These are phyloP conservation scores for Xerocomellus intermedius DNA, from an alignment of 768 basidiomycete species.

Conservation along the genomic window DNA sequence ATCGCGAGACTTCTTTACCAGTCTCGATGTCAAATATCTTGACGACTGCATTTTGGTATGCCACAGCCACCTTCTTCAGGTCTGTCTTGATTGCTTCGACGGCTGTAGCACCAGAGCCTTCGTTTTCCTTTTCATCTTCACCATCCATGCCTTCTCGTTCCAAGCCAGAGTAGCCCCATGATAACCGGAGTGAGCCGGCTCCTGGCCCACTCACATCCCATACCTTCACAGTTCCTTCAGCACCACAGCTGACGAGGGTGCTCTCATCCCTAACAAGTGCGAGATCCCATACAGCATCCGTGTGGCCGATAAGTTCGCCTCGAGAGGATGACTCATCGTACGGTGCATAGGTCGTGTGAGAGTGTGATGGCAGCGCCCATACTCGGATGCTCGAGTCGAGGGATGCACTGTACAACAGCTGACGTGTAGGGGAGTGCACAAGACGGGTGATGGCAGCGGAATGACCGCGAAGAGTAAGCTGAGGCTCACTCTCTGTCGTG, in stretches of 20 bases:
- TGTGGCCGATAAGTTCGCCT: slow-evolving; percentile 85
- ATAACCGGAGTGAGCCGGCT: slow-evolving; percentile 59
- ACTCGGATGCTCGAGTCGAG: slow-evolving; percentile 91
- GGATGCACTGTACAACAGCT: slow-evolving; percentile 85
- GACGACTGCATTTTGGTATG: slow-evolving; percentile 83
- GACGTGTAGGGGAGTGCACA: slow-evolving; percentile 72
- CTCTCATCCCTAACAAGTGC: slow-evolving; percentile 81
- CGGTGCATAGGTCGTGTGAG: slow-evolving; percentile 88
- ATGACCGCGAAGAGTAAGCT: slow-evolving; percentile 91
- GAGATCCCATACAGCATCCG: slow-evolving; percentile 96
- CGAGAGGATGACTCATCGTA: slow-evolving; percentile 79
- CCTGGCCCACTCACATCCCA: slow-evolving; percentile 83
- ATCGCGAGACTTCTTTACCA: slow-evolving; percentile 69
- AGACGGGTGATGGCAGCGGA: slow-evolving; percentile 88
- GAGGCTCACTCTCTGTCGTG: slow-evolving; percentile 88
- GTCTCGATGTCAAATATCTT: slow-evolving; percentile 91
- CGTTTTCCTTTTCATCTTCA: slow-evolving; percentile 51
- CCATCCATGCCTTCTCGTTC: slow-evolving; percentile 42
- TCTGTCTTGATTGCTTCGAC: slow-evolving; percentile 83
- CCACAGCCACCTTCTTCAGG: slow-evolving; percentile 84
- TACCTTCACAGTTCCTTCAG: slow-evolving; percentile 89
- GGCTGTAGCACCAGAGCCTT: slow-evolving; percentile 66
- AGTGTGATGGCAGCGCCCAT: slow-evolving; percentile 76
- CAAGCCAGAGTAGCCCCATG: slow-evolving; percentile 78
- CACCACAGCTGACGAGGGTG: slow-evolving; percentile 84